A percentile compares a stretch with the other conserved stretches of the same genome.
These are phyloP conservation scores for Xerocomus brunneocitrinus DNA, from an alignment of 768 basidiomycete genomes.

Conservation along the genomic window DNA sequence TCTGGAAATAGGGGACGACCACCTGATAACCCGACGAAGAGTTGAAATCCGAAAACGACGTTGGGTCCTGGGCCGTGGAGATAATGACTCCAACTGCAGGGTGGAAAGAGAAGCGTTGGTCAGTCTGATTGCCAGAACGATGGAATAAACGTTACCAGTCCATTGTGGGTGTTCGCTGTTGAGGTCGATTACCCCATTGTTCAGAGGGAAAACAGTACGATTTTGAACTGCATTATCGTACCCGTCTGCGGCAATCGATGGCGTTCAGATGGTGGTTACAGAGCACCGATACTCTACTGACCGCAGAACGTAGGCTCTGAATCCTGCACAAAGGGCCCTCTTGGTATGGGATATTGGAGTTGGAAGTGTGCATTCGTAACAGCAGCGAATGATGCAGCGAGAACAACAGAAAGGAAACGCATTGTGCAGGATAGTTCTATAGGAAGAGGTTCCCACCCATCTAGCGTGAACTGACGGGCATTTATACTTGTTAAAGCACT, in stretches of 20 bases:
- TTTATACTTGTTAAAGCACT: conserved; percentile 2
- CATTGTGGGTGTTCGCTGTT: neutral
- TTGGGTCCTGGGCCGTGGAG: conserved; percentile 54
- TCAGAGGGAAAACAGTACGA: conserved; percentile 67
- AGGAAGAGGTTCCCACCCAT: neutral
- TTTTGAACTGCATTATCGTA: conserved; percentile 36
- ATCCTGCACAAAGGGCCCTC: neutral
- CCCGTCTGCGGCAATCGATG: conserved; percentile 46
- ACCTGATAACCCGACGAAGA: conserved; percentile 32
- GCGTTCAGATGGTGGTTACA: neutral
- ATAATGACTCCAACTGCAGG: conserved; percentile 47
- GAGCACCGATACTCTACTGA: neutral
- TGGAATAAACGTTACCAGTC: neutral
- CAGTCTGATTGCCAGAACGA: neutral
- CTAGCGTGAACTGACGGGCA: neutral
- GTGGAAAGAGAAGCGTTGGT: conserved; percentile 1
- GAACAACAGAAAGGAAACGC: conserved; percentile 31
- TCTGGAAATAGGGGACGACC: conserved; percentile 40
- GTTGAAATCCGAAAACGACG: conserved; percentile 60
- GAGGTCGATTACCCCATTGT: conserved; percentile 49
- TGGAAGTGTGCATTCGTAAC: conserved; percentile 72
- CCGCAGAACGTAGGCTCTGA: conserved; percentile 60
- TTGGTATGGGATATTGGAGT: conserved; percentile 56
- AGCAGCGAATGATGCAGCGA: conserved; percentile 33
- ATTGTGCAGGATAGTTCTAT: conserved; percentile 19